These are phyloP conservation scores for Tricholoma flavovirens DNA, from an alignment of 768 basidiomycete genomes.

Conservation along the genomic window DNA sequence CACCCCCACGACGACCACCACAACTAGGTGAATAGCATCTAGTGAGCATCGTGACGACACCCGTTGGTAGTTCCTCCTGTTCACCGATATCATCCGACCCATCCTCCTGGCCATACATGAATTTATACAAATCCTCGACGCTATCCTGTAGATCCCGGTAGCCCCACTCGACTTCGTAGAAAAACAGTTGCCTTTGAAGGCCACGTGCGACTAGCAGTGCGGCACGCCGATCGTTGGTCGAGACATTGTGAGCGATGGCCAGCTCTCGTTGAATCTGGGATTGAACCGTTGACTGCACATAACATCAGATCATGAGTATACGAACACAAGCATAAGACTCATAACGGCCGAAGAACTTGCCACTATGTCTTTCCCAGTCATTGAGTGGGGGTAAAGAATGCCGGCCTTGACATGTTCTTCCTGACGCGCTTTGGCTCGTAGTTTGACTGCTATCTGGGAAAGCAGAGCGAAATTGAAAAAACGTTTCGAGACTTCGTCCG, in stretches of 20 bases:
- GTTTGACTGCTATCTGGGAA: constrained; percentile 81
- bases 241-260: constrained; percentile 65
- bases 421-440: constrained; percentile 85
- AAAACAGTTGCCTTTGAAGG: constrained; percentile 88
- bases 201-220: constrained; percentile 87
- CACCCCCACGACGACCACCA: no score
- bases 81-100: constrained; percentile 54
- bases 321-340: not conserved
- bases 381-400: constrained; percentile 83
- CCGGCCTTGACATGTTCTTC: constrained; percentile 89
- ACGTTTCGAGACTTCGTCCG: constrained; percentile 58
- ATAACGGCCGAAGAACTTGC: constrained; percentile 47
- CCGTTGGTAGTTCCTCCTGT: constrained; percentile 73
- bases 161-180: constrained; percentile 96
- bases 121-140: constrained; percentile 92
- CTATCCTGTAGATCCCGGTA: constrained; percentile 78
- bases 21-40: constrained; percentile 89
- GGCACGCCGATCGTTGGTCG: constrained; percentile 72
- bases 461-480: constrained; percentile 89
- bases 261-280: constrained; percentile 82
- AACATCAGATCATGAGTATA: not conserved
- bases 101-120: constrained; percentile 76
- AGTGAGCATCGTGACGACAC: constrained; percentile 85
- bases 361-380: constrained; percentile 93
- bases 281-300: constrained; percentile 74